Evolutionary conservation across 306 rosid species (phyloP), one percentile per base, ranked within the genome.

Genomic region (Trifolium dubium): DNA sequence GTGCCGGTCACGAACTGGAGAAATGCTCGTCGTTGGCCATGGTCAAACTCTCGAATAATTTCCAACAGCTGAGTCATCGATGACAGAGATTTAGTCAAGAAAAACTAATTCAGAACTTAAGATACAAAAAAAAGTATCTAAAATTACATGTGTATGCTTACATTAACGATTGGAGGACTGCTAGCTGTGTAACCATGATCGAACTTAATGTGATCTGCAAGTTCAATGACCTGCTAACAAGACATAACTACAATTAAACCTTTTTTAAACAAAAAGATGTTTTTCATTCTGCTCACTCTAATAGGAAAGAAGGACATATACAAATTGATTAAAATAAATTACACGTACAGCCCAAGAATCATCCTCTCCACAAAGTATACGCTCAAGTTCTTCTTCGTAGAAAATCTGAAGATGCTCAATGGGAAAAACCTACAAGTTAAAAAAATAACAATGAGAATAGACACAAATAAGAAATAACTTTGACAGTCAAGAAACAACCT

Each of bases 131-230:
- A 64, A 17, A 43, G 34, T 13, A 60, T 67, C 40, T 56, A 46
- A 63, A 71, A 6, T 10, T 19, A 29, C 14, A 67, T 5, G 64
- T 75, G 72, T 37, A 76, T 41, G 76, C 96, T 77, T 49, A 95
- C 99, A 73, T 90, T 69, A 69, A 86, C 80, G 54, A 95, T 78
- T 15, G 99, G 95, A 79, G 93, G 95, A 82, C 99, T 95, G 85
- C 98, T 90, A 61, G 95, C 89, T 13, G 98, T 90, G 89, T 95
- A 95, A 50, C 99, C 99, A 79, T 95, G 99, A 73, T 95, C 99
- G 10, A 95, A 90, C 81, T 92, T 95, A 29, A 92, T 82, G 82
- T 92, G 91, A 83, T 95, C 99, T 15, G 88, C 87, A 35, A 92
- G 93, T 77, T 92, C 98, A 46, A 69, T 82, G 79, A 89, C 79